Evolutionary conservation across 1,284 basidiomycete species (phyloP).

Genomic region (Abortiporus biennis): DNA sequence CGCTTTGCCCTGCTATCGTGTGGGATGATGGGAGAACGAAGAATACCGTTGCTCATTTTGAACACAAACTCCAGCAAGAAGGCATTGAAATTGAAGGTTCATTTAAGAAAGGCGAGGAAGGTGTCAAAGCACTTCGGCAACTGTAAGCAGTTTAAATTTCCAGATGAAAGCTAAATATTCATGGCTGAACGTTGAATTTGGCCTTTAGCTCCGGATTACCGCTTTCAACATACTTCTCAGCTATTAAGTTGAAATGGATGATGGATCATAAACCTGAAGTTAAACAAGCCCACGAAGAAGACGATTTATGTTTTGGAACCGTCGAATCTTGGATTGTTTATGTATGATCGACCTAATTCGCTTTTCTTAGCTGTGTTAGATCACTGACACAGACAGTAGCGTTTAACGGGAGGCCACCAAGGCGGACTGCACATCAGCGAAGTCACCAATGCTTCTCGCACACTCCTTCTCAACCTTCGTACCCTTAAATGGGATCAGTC

Average conservation of each 20-base stretch:
- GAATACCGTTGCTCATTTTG: conserved; percentile 73
- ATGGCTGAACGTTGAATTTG: conserved; percentile 7
- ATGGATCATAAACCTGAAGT: conserved; percentile 85
- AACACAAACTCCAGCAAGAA: conserved; percentile 64
- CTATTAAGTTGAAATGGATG: conserved; percentile 96
- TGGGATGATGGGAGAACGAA: conserved; percentile 96
- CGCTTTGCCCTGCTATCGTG: conserved; percentile 87
- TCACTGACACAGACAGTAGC: conserved; percentile 40
- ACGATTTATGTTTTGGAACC: conserved; percentile 88
- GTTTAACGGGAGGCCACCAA: conserved; percentile 72
- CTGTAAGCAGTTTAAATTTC: conserved; percentile 44
- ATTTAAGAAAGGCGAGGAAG: conserved; percentile 68
- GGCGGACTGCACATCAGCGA: conserved; percentile 85
- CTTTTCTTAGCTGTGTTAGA: conserved; percentile 9
- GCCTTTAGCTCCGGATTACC: conserved; percentile 75
- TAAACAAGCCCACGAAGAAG: conserved; percentile 72
- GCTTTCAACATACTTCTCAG: conserved; percentile 96
- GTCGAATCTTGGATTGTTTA: conserved; percentile 96
- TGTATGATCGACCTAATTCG: conserved; percentile 43
- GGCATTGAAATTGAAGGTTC: conserved; percentile 76
- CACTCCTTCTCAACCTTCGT: conserved; percentile 83
- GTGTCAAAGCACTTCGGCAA: conserved; percentile 56
- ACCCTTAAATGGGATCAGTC: conserved; percentile 81
- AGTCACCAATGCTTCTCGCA: conserved; percentile 96
- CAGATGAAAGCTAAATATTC: conserved; percentile 4